Evolutionary conservation across 2,329 filamentous ascomycete genomes (phyloP).

Genomic region (Exophiala oligosperma): DNA sequence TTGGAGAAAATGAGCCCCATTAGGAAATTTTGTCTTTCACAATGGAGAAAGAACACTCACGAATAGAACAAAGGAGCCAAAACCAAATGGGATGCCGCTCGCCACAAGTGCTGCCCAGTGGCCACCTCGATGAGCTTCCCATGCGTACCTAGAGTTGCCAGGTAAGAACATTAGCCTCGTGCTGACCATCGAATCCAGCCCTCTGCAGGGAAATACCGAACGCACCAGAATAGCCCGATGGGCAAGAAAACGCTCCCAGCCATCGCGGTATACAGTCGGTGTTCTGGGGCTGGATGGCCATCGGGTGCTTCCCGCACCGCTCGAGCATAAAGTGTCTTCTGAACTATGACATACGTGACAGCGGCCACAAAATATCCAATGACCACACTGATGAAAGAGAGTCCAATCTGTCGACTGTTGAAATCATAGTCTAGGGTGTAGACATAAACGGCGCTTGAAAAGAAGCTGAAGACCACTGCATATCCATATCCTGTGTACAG

Average conservation of each 20-base stretch:
- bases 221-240: constrained; percentile 50
- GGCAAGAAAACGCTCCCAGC: constrained; percentile 50
- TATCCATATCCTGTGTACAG: constrained; percentile 76
- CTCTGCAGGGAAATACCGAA: constrained; percentile 4
- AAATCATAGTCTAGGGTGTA: constrained; percentile 70
- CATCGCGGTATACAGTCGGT: constrained; percentile 48
- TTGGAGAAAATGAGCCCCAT: constrained; percentile 23
- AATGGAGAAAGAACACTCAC: not conserved
- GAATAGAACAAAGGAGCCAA: constrained; percentile 26
- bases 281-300: constrained; percentile 43
- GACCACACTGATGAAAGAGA: constrained; percentile 81
- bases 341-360: constrained; percentile 17
- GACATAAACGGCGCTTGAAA: constrained; percentile 80
- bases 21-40: not conserved
- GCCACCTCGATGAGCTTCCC: constrained; percentile 41
- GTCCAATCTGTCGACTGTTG: constrained; percentile 63
- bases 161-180: not conserved
- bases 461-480: constrained; percentile 76
- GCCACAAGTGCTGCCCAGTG: constrained; percentile 39
- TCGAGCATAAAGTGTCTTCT: constrained; percentile 19
- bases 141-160: constrained; percentile 32
- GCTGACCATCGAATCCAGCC: not conserved
- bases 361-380: constrained; percentile 62
- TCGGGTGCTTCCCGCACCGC: constrained; percentile 10
- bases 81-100: constrained; percentile 26